Percentiles rank a stretch among this genome's conserved stretches.
These are phyloP conservation scores for Trichoderma orchidacearum DNA, from an alignment of 495 filamentous ascomycete species.

Conservation along the genomic window DNA sequence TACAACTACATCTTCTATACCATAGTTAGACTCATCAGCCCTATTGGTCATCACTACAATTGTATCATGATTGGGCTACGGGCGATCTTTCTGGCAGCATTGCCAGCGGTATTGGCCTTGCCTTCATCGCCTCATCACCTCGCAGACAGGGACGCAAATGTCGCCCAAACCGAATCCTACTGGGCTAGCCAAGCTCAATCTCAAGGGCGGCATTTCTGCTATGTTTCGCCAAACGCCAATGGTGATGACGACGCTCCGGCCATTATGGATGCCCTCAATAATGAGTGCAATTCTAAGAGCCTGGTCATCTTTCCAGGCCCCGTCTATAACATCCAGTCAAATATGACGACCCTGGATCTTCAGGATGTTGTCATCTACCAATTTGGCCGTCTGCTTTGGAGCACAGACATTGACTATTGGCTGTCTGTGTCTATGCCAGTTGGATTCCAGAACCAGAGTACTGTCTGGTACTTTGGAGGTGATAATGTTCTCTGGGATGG, in stretches of 20 bases:
- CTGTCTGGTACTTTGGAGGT: conserved; percentile 31
- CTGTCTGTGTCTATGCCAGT: conserved; percentile 23
- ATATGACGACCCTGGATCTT: conserved; percentile 29
- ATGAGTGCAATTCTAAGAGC: conserved; percentile 19
- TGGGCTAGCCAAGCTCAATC: not conserved
- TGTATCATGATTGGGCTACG: not conserved
- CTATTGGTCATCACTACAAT: not conserved
- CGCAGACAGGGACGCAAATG: not conserved
- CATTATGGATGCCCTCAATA: conserved; percentile 26
- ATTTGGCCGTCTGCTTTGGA: conserved; percentile 14
- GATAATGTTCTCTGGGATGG: conserved; percentile 23
- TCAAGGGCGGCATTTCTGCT: not conserved
- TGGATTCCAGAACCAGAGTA: conserved; percentile 33
- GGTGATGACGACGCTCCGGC: conserved; percentile 22
- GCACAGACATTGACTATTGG: conserved; percentile 31
- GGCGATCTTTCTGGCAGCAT: not conserved
- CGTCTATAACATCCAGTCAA: conserved; percentile 23
- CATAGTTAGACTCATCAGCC: no score
- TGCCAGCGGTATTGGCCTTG: not conserved
- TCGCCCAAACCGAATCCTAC: not conserved
- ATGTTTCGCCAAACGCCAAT: not conserved
- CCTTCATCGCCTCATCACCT: not conserved
- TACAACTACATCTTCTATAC: not conserved
- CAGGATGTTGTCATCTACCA: conserved; percentile 22
- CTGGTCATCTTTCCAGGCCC: conserved; percentile 22